phyloP scores from a whole-genome alignment of 106 monocot genomes.

The Xerophyta viscosa region DNA sequence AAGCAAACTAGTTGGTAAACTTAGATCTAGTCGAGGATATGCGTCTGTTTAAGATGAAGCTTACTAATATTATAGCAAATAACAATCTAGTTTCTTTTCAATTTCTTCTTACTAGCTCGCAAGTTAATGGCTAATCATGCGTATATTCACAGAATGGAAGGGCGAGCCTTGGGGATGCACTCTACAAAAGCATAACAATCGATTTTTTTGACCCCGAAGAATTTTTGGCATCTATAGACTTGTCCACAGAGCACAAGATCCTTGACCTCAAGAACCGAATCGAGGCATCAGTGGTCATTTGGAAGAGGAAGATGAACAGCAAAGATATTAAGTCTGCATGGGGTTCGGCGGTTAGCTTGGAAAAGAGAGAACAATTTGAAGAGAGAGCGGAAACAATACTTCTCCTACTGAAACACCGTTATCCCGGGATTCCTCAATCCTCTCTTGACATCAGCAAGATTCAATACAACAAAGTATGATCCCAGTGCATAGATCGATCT shows the following conservation, averaged over 20 bases:
- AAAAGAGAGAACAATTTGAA: constrained; percentile 91
- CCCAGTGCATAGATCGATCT: background rate
- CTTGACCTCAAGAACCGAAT: constrained; percentile 81
- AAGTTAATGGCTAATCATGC: too few species aligned
- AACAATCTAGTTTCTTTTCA: too few species aligned
- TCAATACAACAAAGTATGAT: constrained; percentile 63
- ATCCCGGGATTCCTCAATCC: constrained; percentile 83
- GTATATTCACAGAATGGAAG: constrained; percentile 55
- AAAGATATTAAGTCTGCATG: constrained; percentile 48
- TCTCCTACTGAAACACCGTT: constrained; percentile 66
- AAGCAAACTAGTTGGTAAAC: too few species aligned
- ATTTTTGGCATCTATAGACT: constrained; percentile 50
- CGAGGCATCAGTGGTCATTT: constrained; percentile 74
- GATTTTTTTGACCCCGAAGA: constrained; percentile 58
- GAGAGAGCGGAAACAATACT: constrained; percentile 87
- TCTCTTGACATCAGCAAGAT: constrained; percentile 83
- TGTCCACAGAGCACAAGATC: constrained; percentile 71
- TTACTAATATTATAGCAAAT: too few species aligned
- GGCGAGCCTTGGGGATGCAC: constrained; percentile 47
- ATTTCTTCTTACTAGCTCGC: too few species aligned
- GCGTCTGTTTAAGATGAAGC: too few species aligned
- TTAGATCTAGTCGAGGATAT: too few species aligned
- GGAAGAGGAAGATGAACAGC: constrained; percentile 74
- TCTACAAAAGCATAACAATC: constrained; percentile 50
- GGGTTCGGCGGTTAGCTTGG: constrained; percentile 73